These are phyloP conservation scores for Hanseniaspora lachancei DNA, from an alignment of 805 yeast genomes.

Conservation along the genomic window DNA sequence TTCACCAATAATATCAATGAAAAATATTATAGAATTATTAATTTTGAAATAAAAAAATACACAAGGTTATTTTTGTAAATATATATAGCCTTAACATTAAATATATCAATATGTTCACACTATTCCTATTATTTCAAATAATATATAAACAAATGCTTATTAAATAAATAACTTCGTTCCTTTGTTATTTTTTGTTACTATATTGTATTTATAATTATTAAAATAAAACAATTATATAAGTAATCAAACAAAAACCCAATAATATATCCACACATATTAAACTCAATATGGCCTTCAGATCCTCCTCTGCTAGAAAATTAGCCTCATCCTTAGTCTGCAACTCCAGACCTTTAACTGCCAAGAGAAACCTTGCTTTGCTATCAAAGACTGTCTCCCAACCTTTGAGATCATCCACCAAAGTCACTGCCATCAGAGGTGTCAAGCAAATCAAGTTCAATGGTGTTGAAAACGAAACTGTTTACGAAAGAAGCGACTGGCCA, in stretches of 20 bases:
- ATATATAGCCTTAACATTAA: too few relatives aligned
- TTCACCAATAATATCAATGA: too few relatives aligned
- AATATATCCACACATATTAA: neutral
- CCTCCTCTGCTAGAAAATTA: conserved; percentile 12
- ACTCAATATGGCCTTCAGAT: conserved; percentile 13
- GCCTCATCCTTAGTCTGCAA: conserved; percentile 32
- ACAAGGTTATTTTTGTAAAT: too few relatives aligned
- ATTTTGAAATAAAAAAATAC: too few relatives aligned
- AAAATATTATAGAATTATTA: too few relatives aligned
- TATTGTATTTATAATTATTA: too few relatives aligned
- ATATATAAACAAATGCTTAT: too few relatives aligned
- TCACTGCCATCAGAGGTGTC: conserved; percentile 70
- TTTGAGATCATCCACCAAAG: conserved; percentile 28
- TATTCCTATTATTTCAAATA: too few relatives aligned
- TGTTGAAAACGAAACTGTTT: conserved; percentile 72
- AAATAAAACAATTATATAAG: too few relatives aligned
- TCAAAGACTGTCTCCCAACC: conserved; percentile 32
- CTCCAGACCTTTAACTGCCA: conserved; percentile 36
- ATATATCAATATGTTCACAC: too few relatives aligned
- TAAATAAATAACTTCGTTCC: too few relatives aligned
- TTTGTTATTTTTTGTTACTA: too few relatives aligned
- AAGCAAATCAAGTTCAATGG: conserved; percentile 97
- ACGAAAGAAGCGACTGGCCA: conserved; percentile 99
- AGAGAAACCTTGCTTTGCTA: conserved; percentile 52
- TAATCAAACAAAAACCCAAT: neutral